Evolutionary conservation across 176 grass and related monocot genomes (phyloP).

Genomic region (Oryza australiensis): DNA sequence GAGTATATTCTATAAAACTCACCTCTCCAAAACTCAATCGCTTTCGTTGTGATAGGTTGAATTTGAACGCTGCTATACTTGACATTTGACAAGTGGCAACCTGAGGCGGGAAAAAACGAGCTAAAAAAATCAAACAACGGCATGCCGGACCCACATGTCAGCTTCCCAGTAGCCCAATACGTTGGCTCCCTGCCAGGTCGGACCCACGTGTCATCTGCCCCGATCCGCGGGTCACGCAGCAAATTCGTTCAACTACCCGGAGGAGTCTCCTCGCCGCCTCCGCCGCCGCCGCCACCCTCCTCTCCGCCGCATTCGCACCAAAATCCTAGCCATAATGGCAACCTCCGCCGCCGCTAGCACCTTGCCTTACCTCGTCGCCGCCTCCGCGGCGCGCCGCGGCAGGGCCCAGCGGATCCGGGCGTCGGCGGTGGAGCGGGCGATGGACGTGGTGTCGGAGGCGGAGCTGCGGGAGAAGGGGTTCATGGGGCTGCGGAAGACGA

Average conservation of each 20-base stretch:
- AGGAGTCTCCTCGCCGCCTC: not conserved
- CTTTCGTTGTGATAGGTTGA: too few species aligned
- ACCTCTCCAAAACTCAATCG: too few species aligned
- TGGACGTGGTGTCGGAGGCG: conserved; percentile 68
- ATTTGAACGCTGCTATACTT: too few species aligned
- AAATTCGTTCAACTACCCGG: not conserved
- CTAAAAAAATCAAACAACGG: conserved; percentile 1
- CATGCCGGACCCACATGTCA: not conserved
- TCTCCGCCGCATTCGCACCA: not conserved
- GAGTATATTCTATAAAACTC: too few species aligned
- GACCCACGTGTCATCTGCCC: conserved; percentile 17
- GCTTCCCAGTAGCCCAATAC: not conserved
- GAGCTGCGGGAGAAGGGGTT: conserved; percentile 75
- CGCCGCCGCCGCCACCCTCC: not conserved
- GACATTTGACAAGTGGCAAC: too few species aligned
- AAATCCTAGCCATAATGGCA: conserved; percentile 27
- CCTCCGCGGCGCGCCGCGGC: not conserved
- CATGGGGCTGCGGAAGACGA: conserved; percentile 67
- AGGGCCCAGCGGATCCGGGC: conserved; percentile 21
- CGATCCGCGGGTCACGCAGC: not conserved
- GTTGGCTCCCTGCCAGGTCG: not conserved
- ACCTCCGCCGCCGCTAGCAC: not conserved
- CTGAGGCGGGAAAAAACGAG: too few species aligned
- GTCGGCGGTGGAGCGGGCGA: not conserved
- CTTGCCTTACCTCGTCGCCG: not conserved